These are phyloP conservation scores for Daldinia caldariorum DNA, from an alignment of 495 filamentous ascomycete genomes.

Conservation along the genomic window DNA sequence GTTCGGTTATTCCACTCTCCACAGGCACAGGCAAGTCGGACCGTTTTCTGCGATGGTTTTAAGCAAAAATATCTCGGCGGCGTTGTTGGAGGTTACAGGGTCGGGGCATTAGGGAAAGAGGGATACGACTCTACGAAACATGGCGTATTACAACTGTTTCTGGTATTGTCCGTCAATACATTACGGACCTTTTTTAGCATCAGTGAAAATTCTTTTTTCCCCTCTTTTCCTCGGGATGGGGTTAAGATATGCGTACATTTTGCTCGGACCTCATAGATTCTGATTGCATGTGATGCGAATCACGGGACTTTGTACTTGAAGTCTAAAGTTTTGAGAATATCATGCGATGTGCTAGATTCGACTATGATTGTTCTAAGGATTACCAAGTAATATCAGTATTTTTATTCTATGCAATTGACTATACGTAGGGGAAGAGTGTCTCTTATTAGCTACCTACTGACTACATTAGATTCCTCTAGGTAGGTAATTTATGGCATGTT, in stretches of 20 bases:
- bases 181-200: slow-evolving; percentile 4
- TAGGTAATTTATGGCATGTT: too few relatives aligned
- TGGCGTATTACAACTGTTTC: slow-evolving; percentile 14
- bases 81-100: slow-evolving; percentile 21
- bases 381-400: background rate
- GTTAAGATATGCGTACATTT: slow-evolving; percentile 6
- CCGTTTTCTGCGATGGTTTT: slow-evolving; percentile 8
- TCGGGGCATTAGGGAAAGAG: slow-evolving; percentile 1
- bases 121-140: slow-evolving; percentile 19
- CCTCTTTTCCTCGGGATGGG: slow-evolving; percentile 1
- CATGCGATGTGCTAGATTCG: background rate
- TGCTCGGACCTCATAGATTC: slow-evolving; percentile 25
- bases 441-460: too few relatives aligned
- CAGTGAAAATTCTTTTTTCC: slow-evolving; percentile 1
- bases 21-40: background rate
- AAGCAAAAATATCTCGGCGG: slow-evolving; percentile 9
- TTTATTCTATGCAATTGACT: background rate
- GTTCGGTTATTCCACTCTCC: slow-evolving; percentile 18
- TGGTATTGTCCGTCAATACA: slow-evolving; percentile 15
- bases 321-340: background rate
- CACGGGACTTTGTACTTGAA: slow-evolving; percentile 7
- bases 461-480: too few relatives aligned
- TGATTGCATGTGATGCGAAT: slow-evolving; percentile 38
- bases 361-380: background rate
- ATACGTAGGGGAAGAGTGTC: too few relatives aligned